Conservation (phyloP, 2,329 filamentous ascomycete species). For the Hymenoscyphus linearis region DNA sequence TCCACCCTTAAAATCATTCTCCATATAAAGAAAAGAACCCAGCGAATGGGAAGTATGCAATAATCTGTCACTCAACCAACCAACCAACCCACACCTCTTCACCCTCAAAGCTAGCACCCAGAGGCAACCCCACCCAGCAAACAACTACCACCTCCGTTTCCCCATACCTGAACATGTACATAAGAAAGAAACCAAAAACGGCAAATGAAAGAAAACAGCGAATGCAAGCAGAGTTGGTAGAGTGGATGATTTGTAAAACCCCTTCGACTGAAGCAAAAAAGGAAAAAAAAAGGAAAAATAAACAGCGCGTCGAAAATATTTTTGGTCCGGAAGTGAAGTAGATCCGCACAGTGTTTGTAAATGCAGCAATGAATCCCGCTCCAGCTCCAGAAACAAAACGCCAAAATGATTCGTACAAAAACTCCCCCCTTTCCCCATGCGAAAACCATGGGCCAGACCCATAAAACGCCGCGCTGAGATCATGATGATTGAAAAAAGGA, state of each 20-base stretch:
- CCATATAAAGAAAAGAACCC: slow-evolving; percentile 9
- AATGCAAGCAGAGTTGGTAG: slow-evolving; percentile 5
- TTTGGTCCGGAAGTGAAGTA: slow-evolving; percentile 6
- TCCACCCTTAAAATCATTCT: slow-evolving; percentile 7
- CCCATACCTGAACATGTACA: slow-evolving; percentile 11
- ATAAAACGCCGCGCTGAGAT: slow-evolving; percentile 16
- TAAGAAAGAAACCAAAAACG: slow-evolving; percentile 13
- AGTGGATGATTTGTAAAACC: slow-evolving; percentile 7
- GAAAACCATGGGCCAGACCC: slow-evolving; percentile 5
- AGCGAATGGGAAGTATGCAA: slow-evolving; percentile 14
- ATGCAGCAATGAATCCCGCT: slow-evolving; percentile 22
- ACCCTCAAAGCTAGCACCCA: background rate
- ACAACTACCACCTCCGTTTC: background rate
- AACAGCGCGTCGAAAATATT: slow-evolving; percentile 7
- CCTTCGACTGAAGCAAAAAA: slow-evolving; percentile 3
- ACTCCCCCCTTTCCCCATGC: slow-evolving; percentile 3
- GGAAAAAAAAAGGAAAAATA: slow-evolving; percentile 6
- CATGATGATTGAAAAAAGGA: slow-evolving; percentile 13
- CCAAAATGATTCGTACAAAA: slow-evolving; percentile 11
- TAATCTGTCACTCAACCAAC: slow-evolving; percentile 6
- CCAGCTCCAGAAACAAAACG: slow-evolving; percentile 11
- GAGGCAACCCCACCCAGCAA: background rate
- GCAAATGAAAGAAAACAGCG: background rate
- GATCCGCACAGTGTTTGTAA: slow-evolving; percentile 17
- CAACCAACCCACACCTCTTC: too few species aligned